Evolutionary conservation across 306 rosid species (phyloP).

Genomic region (Macrotyloma uniflorum): DNA sequence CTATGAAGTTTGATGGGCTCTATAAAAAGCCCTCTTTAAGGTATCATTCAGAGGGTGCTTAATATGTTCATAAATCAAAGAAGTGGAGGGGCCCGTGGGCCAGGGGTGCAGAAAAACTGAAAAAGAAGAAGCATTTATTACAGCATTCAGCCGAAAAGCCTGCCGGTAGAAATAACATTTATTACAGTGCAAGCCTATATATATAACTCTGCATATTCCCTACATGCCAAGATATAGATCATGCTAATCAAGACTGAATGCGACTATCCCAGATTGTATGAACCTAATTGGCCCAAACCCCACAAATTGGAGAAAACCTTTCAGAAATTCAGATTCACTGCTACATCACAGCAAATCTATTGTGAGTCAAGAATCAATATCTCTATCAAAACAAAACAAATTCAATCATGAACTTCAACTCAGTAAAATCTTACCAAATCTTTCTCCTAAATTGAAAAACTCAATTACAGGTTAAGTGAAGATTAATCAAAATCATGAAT

Average conservation of each 20-base stretch:
- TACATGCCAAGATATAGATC: slow-evolving; percentile 31
- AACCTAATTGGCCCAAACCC: slow-evolving; percentile 21
- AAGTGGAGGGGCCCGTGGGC: slow-evolving; percentile 21
- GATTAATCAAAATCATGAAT: neutral
- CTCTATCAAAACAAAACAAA: slow-evolving; percentile 3
- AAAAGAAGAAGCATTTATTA: slow-evolving; percentile 29
- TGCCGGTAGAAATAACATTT: slow-evolving; percentile 25
- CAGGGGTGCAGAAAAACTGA: slow-evolving; percentile 34
- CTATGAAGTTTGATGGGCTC: neutral
- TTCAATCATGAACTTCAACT: slow-evolving; percentile 20
- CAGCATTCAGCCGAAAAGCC: neutral
- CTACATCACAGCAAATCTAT: neutral
- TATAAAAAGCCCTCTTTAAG: neutral
- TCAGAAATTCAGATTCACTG: slow-evolving; percentile 19
- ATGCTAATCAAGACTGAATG: slow-evolving; percentile 22
- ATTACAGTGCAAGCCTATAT: neutral
- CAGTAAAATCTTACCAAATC: neutral
- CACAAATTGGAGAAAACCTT: neutral
- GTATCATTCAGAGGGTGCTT: neutral
- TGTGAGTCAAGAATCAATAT: neutral
- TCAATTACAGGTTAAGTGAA: neutral
- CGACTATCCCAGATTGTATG: slow-evolving; percentile 11
- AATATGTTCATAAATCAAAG: neutral
- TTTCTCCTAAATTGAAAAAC: neutral
- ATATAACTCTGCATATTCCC: neutral